A percentile compares a stretch with the other conserved stretches of the same genome.
phyloP scores from a whole-genome alignment of 345 rosid species.

The Populus simonii region DNA sequence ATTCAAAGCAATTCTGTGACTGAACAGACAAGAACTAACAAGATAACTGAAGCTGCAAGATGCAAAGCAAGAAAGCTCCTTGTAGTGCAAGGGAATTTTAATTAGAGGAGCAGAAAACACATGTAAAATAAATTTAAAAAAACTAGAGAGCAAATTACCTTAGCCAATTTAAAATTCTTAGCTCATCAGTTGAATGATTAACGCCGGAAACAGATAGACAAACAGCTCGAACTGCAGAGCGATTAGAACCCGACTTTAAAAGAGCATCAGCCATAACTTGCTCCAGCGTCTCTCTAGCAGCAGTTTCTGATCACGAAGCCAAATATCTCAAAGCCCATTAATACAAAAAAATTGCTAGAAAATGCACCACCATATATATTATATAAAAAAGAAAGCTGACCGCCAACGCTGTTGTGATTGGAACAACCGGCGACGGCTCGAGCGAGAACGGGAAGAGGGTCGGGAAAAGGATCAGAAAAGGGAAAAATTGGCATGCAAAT shows the following conservation, averaged over 20 bases:
- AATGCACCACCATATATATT: too few relatives aligned
- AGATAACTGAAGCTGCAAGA: background rate
- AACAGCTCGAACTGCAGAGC: conserved; percentile 77
- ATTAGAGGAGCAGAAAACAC: too few relatives aligned
- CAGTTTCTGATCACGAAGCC: conserved; percentile 45
- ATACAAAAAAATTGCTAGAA: too few relatives aligned
- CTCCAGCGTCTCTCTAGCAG: conserved; percentile 83
- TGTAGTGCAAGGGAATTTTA: too few relatives aligned
- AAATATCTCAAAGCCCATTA: background rate
- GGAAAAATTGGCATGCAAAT: conserved; percentile 49
- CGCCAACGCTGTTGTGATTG: conserved; percentile 72
- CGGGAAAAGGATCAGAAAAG: conserved; percentile 36
- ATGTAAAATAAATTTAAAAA: background rate
- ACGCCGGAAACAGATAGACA: conserved; percentile 97
- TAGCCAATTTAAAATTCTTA: conserved; percentile 72
- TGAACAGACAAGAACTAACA: background rate
- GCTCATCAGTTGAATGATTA: conserved; percentile 83
- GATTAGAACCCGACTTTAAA: conserved; percentile 53
- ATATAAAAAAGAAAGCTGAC: conserved; percentile 11
- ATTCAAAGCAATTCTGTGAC: background rate
- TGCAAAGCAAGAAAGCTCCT: background rate
- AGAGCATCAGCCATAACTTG: conserved; percentile 87
- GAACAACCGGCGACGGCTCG: conserved; percentile 67
- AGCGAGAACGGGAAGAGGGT: conserved; percentile 61
- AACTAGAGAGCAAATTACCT: conserved; percentile 45